These are phyloP conservation scores for Cystobasidium pallidum DNA, from an alignment of 1,284 basidiomycete species.

Conservation along the genomic window DNA sequence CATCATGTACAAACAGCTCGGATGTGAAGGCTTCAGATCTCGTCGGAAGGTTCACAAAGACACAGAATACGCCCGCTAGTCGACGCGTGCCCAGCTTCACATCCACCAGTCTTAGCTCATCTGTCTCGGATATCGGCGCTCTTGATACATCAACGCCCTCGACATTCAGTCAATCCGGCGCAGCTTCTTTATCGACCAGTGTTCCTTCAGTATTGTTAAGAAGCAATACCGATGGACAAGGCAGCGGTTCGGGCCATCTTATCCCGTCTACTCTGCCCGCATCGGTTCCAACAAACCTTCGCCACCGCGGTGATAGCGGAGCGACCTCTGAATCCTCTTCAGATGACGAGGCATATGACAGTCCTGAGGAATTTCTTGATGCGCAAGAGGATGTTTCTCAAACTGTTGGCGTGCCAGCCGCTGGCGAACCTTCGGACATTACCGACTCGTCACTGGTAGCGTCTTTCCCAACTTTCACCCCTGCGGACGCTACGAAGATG, in stretches of 20 bases:
- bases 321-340: slow-evolving; percentile 1
- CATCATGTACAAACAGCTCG: background rate
- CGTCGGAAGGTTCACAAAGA: slow-evolving; percentile 19
- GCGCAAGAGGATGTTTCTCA: background rate
- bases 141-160: slow-evolving; percentile 9
- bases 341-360: slow-evolving; percentile 27
- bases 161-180: background rate
- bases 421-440: background rate
- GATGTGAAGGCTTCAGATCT: slow-evolving; percentile 25
- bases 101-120: slow-evolving; percentile 17
- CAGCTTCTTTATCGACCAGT: background rate
- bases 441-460: background rate
- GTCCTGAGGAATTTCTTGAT: slow-evolving; percentile 42
- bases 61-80: slow-evolving; percentile 6
- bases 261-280: background rate
- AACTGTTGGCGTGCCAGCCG: background rate
- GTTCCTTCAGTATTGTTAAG: background rate
- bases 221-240: background rate
- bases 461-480: slow-evolving; percentile 1
- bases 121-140: slow-evolving; percentile 1
- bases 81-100: slow-evolving; percentile 31
- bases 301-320: slow-evolving; percentile 10
- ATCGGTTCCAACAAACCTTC: background rate
- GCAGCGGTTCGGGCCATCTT: background rate
- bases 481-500: background rate